Base-by-base conservation (phyloP, 768 basidiomycete species). In the Suillus luteus region DNA sequence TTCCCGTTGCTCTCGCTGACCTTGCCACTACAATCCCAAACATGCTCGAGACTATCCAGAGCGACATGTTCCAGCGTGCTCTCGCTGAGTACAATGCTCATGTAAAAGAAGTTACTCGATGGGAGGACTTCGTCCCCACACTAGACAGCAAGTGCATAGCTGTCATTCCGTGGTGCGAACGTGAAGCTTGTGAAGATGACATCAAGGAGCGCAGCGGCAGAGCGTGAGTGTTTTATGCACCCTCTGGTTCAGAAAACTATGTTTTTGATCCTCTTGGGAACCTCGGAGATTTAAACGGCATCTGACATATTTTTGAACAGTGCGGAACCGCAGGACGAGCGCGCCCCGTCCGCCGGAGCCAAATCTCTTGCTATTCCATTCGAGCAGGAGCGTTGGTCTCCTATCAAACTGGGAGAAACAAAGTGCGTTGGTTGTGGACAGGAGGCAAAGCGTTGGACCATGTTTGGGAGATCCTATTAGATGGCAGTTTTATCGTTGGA, bases 331-430 rank as follows among this genome's bases (percentile, higher is more conserved):
- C 89, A 90, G 69, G 97, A 99, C 72, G 95, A 95, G 73, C 92
- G 93, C 38, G 96, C 96, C 19, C 97, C 97, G 0, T 96, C 95
- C 17, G 95, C 97, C 14, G 97, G 97, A 59, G 97, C 97, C 64
- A 99, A 99, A 76, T 94, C 94, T 0, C 88, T 99, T 4, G 91
- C 90, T 69, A 99, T 99, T 79, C 97, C 97, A 5, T 96, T 96
- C 75, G 92, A 98, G 70, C 97, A 99, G 77, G 82, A 80, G 3
- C 86, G 84, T 43, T 99, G 90, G 87, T 81, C 87, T 7, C 79
- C 86, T 38, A 92, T 96, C 75, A 88, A 90, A 70, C 84, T 82
- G 55, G 92, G 93, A 62, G 85, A 91, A 79, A 96, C 92, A 37
- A 94, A 91, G 72, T 99, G 97, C 77, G 85, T 92, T 61, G 92